Percentiles rank a stretch among this genome's conserved stretches.
These are phyloP conservation scores for Cercospora sojina DNA, from an alignment of 2,329 filamentous ascomycete genomes.

Conservation along the genomic window DNA sequence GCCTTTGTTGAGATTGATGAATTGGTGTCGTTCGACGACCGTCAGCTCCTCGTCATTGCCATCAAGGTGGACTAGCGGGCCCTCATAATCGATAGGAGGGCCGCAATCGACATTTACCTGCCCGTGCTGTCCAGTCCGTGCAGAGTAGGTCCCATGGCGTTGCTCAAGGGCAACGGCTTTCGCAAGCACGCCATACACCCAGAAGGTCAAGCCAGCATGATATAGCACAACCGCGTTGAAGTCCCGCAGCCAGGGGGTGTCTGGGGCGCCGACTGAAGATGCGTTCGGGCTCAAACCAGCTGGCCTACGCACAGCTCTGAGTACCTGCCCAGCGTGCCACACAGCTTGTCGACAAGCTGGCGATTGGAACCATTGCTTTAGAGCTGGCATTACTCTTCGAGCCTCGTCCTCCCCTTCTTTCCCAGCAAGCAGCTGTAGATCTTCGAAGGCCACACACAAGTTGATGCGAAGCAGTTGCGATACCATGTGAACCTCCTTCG, in stretches of 20 bases:
- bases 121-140: slow-evolving; percentile 2
- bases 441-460: slow-evolving; percentile 26
- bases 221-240: slow-evolving; percentile 26
- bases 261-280: slow-evolving; percentile 18
- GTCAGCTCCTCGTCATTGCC: slow-evolving; percentile 23
- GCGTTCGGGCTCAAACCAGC: slow-evolving; percentile 24
- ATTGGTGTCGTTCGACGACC: slow-evolving; percentile 23
- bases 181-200: slow-evolving; percentile 25
- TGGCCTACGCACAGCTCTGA: slow-evolving; percentile 23
- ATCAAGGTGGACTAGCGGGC: slow-evolving; percentile 23
- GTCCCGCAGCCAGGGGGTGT: slow-evolving; percentile 27
- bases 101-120: not conserved
- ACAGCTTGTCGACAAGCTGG: slow-evolving; percentile 24
- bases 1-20: slow-evolving; percentile 25
- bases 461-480: slow-evolving; percentile 28
- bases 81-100: slow-evolving; percentile 21
- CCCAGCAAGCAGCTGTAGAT: slow-evolving; percentile 26
- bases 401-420: slow-evolving; percentile 29
- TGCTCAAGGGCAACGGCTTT: slow-evolving; percentile 20
- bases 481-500: slow-evolving; percentile 26
- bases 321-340: slow-evolving; percentile 29
- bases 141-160: not conserved
- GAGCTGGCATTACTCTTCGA: slow-evolving; percentile 20
- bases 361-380: slow-evolving; percentile 26
- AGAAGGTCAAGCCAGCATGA: slow-evolving; percentile 24